Base-by-base conservation (phyloP, 345 rosid species). In the Dipteronia dyeriana region DNA sequence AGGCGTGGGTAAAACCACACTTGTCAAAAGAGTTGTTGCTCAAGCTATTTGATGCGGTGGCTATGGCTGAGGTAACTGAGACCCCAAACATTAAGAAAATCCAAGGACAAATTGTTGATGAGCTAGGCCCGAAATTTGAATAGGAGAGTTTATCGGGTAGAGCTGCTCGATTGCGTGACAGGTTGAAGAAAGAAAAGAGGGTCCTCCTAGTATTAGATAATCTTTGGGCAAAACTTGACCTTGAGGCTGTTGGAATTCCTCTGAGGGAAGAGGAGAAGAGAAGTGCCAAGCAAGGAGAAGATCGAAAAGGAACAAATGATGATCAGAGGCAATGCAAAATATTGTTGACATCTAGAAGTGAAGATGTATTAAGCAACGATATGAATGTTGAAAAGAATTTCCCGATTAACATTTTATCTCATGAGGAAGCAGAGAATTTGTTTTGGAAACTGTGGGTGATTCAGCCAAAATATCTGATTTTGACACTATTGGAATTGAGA, bases 301-400 rank as follows among this genome's bases (percentile, higher is more conserved):
- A 5, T 8, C 7, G 10, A 22, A 3, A 22, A 6, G 51, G 2
- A 12, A 26, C 4, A 7, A 45, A 26, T n/a, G 31, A 41, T 26
- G 51, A 22, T 72, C 66, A 12, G 3, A 5, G 26, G 9, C 0
- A 38, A 39, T 83, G 82, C 79, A 87, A 85, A 34, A 0, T 85
- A n/a, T 39, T 85, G n/a, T 0, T 87, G 22, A 81, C 86, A 0
- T 79, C 88, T 0, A 79, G 82, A 59, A 11, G 4, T 31, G 34
- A 31, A 11, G 26, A 29, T 22, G 66, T 87, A 5, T 47, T 84
- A 38, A 0, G 0, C 19, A 38, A 3, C 22, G 73, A 45, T 22
- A 78, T 80, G 87, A 56, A 66, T 8, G 12, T 10, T 38, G 29
- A 60, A 0, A 75, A 71, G 0, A 20, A 6, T 57, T 34, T 56